Evolutionary conservation across 768 basidiomycete genomes (phyloP), one percentile per base, ranked within the genome.

Genomic region (Rhizopogon vulgaris): DNA sequence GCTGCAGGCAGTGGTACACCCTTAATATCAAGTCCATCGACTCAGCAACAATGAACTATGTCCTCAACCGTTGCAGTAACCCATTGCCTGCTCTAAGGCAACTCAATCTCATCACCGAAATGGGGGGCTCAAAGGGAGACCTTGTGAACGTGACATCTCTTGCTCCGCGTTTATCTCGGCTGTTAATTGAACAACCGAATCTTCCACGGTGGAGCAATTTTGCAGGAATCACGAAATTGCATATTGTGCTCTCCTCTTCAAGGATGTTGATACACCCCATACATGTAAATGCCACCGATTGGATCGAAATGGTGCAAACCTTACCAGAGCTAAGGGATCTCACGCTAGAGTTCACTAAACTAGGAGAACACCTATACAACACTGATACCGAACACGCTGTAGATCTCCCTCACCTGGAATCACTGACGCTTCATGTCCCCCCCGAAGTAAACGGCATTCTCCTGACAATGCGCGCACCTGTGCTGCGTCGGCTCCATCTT

Each of bases 1-100:
- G 66, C 45, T 62, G 68, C 6, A 42, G 62, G 8, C 74, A 75
- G 41, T 83, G 79, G 83, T 64, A 60, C 52, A 70, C 61, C 27
- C 58, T 83, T 38, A 66, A 56, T 27, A 57, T 84, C 49, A 68
- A 68, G 27, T 69, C 77, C 9, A 60, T 60, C 7, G 62, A 69
- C 38, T 52, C 73, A n/a, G 53, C 55, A 14, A 71, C 74, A 40
- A 67, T 73, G 25, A 73, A 74, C 55, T 58, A 61, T 46, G 58
- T 80, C 40, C 52, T 82, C 24, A 56, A 61, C 24, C 57, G 63
- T 10, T 78, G 76, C 60, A 63, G 55, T 41, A 52, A 57, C 30
- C 56, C 69, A 10, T 60, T 72, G 34, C 73, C 73, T 11, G 58
- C 70, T 27, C 60, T 84, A 45, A 63, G 58, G 56, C 56, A 61